Conservation (phyloP, 116 monocot species). For the Cymodocea nodosa region DNA sequence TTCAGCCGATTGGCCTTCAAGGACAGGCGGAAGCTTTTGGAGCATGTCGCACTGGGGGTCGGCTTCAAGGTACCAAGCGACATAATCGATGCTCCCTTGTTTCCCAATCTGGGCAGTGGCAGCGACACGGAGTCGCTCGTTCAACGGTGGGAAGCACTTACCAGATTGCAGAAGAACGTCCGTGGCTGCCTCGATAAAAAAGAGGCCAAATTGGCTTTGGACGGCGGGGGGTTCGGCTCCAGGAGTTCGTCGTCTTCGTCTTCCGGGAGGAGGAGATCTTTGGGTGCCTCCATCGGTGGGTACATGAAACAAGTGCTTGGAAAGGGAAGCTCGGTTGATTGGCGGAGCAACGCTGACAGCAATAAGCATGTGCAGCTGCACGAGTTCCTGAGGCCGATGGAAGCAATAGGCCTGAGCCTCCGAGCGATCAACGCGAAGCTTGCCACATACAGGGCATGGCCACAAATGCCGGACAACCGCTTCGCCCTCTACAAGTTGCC, state of each 20-base stretch:
- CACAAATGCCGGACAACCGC: slow-evolving; percentile 67
- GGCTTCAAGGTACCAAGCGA: slow-evolving; percentile 18
- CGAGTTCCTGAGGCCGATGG: slow-evolving; percentile 45
- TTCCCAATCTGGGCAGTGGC: not conserved
- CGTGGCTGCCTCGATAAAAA: slow-evolving; percentile 21
- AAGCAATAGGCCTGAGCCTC: slow-evolving; percentile 38
- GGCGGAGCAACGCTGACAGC: slow-evolving; percentile 3
- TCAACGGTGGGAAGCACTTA: slow-evolving; percentile 20
- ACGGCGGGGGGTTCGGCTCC: not conserved
- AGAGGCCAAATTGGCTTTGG: slow-evolving; percentile 7
- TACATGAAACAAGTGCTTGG: slow-evolving; percentile 41
- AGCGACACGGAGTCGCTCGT: not conserved
- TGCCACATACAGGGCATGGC: slow-evolving; percentile 55
- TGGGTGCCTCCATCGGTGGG: slow-evolving; percentile 22
- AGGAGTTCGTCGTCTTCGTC: no score
- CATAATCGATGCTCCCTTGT: no score
- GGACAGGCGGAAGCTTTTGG: slow-evolving; percentile 50
- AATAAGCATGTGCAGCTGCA: slow-evolving; percentile 36
- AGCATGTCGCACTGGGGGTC: slow-evolving; percentile 29
- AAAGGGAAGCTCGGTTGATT: slow-evolving; percentile 12
- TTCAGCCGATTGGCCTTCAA: slow-evolving; percentile 43
- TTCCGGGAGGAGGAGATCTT: slow-evolving; percentile 18
- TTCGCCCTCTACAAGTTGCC: slow-evolving; percentile 79
- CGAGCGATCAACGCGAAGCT: slow-evolving; percentile 41
- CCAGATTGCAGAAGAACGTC: slow-evolving; percentile 19